Evolutionary conservation across 495 filamentous ascomycete genomes (phyloP), one percentile per base, ranked within the genome.

Genomic region (Aspergillus cristatus): DNA sequence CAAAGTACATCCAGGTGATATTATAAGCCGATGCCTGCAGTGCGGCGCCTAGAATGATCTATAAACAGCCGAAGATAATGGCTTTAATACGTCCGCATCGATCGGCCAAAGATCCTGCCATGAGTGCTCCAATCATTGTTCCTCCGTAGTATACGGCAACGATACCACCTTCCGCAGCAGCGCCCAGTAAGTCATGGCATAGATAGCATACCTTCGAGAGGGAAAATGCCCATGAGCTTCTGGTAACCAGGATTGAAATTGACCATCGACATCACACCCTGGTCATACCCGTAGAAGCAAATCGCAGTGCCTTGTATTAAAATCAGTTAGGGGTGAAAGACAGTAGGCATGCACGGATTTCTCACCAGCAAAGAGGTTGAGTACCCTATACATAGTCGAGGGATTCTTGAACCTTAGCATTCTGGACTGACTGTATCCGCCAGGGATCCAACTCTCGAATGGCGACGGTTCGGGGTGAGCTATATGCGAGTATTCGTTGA

Each of bases 141-240:
- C 40, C 40, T 6, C 77, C 58, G 47, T 79, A 79, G 48, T 78
- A 79, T 14, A 78, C 67, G 0, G 71, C 46, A n/a, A 77, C 66
- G 28, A 79, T 79, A 15, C 75, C 74, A 14, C 75, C 75, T 41
- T 79, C n/a, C n/a, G n/a, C n/a, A n/a, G n/a, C n/a, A n/a, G n/a
- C n/a, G n/a, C n/a, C 69, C 7, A 78, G 59, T 10, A 78, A 46
- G 14, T 54, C 63, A 46, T 76, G 74, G 54, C 12, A 26, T 29
- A 13, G 32, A 15, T 29, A 13, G 16, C 6, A 13, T 18, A 16
- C 31, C 35, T 16, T 28, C 17, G 14, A 14, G 14, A 22, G 35
- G 32, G 16, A 32, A 22, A 2, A 42, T 12, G 11, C 31, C 40
- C 32, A 42, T 42, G 12, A n/a, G 40, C 20, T 26, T 6, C 24